phyloP scores from a whole-genome alignment of 441 rosid genomes.

The Gossypium laxum region DNA sequence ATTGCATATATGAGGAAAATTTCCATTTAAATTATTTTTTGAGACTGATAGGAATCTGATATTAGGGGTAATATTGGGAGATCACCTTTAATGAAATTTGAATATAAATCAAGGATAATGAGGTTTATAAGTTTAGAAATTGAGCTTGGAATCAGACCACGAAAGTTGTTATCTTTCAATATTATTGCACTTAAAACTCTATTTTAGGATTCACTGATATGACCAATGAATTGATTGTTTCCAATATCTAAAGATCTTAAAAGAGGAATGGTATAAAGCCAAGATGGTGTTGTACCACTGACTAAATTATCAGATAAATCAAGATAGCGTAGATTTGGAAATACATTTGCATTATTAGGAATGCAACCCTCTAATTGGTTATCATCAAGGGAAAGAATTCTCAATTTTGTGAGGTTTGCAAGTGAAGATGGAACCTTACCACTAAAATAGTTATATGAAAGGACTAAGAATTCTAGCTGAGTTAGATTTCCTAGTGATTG shows the following conservation, averaged over 20 bases:
- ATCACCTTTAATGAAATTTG: background rate
- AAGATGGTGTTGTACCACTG: background rate
- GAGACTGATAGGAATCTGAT: background rate
- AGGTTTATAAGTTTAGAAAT: slow-evolving; percentile 6
- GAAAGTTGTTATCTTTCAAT: background rate
- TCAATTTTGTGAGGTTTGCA: background rate
- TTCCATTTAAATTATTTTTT: background rate
- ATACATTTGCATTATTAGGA: background rate
- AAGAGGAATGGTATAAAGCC: background rate
- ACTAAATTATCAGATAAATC: background rate
- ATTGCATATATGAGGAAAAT: no score
- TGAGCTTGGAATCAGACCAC: slow-evolving; percentile 10
- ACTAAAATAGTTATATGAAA: background rate
- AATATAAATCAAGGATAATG: background rate
- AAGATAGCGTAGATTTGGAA: background rate
- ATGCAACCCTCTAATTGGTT: background rate
- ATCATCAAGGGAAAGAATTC: background rate
- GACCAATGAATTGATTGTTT: background rate
- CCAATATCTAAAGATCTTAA: background rate
- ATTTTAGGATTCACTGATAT: background rate
- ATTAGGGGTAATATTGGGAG: background rate
- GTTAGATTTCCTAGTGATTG: background rate
- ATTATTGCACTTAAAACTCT: background rate
- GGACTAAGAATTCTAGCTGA: background rate
- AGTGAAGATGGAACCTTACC: slow-evolving; percentile 6